These are phyloP conservation scores for Rhodotorula sp. DNA, from an alignment of 1,284 basidiomycete species.

Conservation along the genomic window DNA sequence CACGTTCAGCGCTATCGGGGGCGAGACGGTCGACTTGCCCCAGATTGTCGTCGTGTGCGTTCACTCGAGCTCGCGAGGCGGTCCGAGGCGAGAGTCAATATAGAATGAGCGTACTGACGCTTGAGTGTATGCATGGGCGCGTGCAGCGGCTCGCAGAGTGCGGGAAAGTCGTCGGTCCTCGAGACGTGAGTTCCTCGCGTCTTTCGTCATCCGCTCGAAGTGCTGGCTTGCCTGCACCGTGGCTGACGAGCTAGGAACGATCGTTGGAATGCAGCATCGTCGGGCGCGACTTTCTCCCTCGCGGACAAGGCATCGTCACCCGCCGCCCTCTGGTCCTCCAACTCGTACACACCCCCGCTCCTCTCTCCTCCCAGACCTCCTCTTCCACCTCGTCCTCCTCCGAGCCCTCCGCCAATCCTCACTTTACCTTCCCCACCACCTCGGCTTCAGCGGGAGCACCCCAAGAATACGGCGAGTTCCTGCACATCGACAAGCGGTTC, in stretches of 20 bases:
- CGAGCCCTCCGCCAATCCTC: constrained; percentile 13
- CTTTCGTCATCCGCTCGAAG: not conserved
- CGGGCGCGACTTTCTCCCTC: constrained; percentile 90
- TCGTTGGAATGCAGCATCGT: constrained; percentile 65
- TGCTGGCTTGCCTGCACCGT: not conserved
- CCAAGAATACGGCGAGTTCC: constrained; percentile 85
- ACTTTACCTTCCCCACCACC: constrained; percentile 7
- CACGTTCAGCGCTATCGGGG: constrained; percentile 54
- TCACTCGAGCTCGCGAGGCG: no score
- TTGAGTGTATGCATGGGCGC: constrained; percentile 42
- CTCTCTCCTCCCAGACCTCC: constrained; percentile 52
- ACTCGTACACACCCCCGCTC: constrained; percentile 67
- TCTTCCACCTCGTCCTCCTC: constrained; percentile 52
- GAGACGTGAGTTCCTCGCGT: constrained; percentile 51
- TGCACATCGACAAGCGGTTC: constrained; percentile 93
- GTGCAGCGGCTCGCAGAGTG: constrained; percentile 54
- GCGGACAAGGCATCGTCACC: constrained; percentile 85
- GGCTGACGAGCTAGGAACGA: not conserved
- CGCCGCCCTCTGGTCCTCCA: constrained; percentile 91
- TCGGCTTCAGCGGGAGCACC: constrained; percentile 26
- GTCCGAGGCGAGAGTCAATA: no score
- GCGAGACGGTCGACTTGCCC: constrained; percentile 58
- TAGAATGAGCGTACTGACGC: no score
- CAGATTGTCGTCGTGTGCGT: constrained; percentile 52
- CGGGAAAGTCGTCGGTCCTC: constrained; percentile 58